phyloP scores from a whole-genome alignment of 2,329 filamentous ascomycete genomes.

The Helotiales sp. region DNA sequence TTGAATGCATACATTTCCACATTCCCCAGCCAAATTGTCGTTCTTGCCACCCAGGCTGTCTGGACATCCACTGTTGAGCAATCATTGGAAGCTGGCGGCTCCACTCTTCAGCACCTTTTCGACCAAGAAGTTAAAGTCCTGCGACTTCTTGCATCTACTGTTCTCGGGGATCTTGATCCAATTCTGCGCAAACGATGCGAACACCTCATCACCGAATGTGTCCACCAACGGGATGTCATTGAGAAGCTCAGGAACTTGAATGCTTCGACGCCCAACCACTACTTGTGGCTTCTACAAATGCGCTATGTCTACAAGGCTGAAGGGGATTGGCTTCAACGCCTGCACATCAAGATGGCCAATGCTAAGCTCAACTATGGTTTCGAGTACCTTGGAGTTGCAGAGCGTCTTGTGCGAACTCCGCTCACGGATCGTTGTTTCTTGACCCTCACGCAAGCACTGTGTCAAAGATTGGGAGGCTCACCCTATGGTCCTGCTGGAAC shows the following conservation, averaged over 20 bases:
- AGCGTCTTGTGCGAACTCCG: conserved; percentile 93
- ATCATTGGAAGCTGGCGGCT: conserved; percentile 73
- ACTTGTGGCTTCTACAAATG: conserved; percentile 96
- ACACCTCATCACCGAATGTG: conserved; percentile 97
- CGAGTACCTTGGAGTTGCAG: conserved; percentile 95
- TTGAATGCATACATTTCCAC: conserved; percentile 81
- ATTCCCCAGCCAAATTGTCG: conserved; percentile 93
- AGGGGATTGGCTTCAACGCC: conserved; percentile 79
- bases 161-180: conserved; percentile 85
- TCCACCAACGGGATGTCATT: conserved; percentile 94
- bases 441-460: conserved; percentile 93
- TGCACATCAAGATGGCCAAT: conserved; percentile 96
- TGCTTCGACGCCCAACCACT: conserved; percentile 77
- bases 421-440: conserved; percentile 98
- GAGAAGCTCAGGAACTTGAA: conserved; percentile 80
- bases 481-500: conserved; percentile 97
- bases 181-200: conserved; percentile 96
- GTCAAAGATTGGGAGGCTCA: conserved; percentile 92
- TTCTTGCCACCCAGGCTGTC: conserved; percentile 89
- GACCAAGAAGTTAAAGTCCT: conserved; percentile 86
- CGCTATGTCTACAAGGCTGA: conserved; percentile 87
- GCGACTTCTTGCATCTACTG: conserved; percentile 82
- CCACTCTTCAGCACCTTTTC: conserved; percentile 71
- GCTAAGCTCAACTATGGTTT: conserved; percentile 95
- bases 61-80: conserved; percentile 90